Evolutionary conservation across 202 grass and related monocot species (phyloP).

Genomic region (Carex sylvatica): DNA sequence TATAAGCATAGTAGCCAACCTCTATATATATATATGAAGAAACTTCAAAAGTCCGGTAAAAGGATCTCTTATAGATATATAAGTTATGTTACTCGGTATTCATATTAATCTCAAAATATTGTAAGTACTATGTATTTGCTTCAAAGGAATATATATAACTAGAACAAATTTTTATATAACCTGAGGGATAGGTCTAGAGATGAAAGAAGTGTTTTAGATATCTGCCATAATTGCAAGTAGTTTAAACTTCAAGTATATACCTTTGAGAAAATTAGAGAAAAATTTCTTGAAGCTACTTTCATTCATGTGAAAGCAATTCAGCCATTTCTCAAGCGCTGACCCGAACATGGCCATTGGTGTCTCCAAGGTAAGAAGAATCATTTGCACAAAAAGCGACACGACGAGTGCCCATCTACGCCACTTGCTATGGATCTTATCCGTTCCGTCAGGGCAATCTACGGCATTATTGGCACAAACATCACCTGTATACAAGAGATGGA

Average conservation of each 20-base stretch:
- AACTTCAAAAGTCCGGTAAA: too few species aligned
- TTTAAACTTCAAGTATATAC: constrained; percentile 22
- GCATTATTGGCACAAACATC: constrained; percentile 43
- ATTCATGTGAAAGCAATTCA: constrained; percentile 59
- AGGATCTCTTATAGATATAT: too few species aligned
- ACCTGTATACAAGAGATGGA: constrained; percentile 49
- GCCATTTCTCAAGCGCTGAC: constrained; percentile 45
- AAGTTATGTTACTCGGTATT: too few species aligned
- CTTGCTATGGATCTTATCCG: constrained; percentile 31
- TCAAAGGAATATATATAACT: too few species aligned
- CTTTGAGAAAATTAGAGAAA: constrained; percentile 42
- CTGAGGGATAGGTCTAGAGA: too few species aligned
- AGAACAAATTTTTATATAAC: too few species aligned
- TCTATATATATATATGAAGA: too few species aligned
- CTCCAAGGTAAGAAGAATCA: constrained; percentile 41
- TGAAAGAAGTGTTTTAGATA: too few species aligned
- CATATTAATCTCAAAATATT: too few species aligned
- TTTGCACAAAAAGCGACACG: constrained; percentile 60
- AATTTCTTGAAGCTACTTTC: constrained; percentile 40
- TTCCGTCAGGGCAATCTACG: constrained; percentile 51
- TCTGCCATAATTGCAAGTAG: background rate
- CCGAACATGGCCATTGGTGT: constrained; percentile 53
- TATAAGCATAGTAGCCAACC: too few species aligned
- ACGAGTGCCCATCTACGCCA: constrained; percentile 53
- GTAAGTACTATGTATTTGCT: too few species aligned